Evolutionary conservation across 2,329 filamentous ascomycete species (phyloP).

Genomic region (Fusarium domesticum): DNA sequence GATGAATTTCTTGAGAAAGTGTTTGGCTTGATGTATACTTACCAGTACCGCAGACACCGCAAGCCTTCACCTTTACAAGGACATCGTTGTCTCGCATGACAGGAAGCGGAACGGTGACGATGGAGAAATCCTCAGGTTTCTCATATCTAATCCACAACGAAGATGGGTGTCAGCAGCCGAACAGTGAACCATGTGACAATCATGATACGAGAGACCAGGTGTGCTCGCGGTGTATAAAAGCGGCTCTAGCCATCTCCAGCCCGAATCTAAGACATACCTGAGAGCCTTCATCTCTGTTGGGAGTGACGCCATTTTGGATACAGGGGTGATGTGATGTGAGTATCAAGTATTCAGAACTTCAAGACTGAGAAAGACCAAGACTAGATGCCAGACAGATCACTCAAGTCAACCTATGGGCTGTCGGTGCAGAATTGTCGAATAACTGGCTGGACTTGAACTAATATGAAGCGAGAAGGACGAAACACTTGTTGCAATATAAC

Average conservation of each 20-base stretch:
- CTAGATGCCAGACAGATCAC: too few species aligned
- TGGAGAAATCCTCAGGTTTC: conserved; percentile 58
- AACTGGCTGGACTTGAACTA: too few species aligned
- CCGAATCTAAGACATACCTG: conserved; percentile 41
- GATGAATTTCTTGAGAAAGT: neutral
- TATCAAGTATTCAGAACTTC: neutral
- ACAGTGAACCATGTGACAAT: neutral
- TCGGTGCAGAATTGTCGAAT: too few species aligned
- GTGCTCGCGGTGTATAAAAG: too few species aligned
- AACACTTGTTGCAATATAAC: neutral
- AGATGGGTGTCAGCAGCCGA: conserved; percentile 6
- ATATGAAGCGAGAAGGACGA: neutral
- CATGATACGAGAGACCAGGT: too few species aligned
- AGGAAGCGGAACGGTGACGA: conserved; percentile 62
- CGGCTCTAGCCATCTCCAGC: too few species aligned
- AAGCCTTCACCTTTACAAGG: conserved; percentile 65
- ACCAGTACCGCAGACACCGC: conserved; percentile 60
- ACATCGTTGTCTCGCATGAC: conserved; percentile 58
- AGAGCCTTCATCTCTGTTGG: conserved; percentile 61
- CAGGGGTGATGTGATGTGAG: neutral
- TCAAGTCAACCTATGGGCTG: too few species aligned
- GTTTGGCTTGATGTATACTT: conserved; percentile 28
- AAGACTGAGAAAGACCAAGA: neutral
- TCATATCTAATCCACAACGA: conserved; percentile 46
- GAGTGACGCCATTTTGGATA: conserved; percentile 37